Conservation (phyloP, 805 yeast species). For the Candida methanosorbosa region DNA sequence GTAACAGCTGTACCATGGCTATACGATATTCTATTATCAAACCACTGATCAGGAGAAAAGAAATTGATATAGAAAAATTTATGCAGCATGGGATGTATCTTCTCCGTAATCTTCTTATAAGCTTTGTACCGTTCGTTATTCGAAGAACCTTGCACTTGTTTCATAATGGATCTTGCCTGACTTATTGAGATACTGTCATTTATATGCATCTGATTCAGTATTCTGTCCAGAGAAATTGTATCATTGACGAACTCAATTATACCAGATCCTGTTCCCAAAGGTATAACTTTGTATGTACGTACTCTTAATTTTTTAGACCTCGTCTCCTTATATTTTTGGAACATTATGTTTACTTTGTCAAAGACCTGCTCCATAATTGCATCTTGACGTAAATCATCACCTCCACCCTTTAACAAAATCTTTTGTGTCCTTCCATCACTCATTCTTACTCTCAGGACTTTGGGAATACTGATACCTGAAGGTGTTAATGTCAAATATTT, state of each 20-base stretch:
- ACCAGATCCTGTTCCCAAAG: slow-evolving; percentile 83
- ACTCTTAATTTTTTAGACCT: slow-evolving; percentile 50
- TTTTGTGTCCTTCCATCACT: slow-evolving; percentile 52
- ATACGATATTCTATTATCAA: slow-evolving; percentile 51
- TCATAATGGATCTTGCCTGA: slow-evolving; percentile 60
- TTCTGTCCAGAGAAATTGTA: slow-evolving; percentile 63
- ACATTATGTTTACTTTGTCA: slow-evolving; percentile 66
- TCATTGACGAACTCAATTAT: slow-evolving; percentile 82
- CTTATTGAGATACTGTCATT: slow-evolving; percentile 39
- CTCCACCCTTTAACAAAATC: slow-evolving; percentile 71
- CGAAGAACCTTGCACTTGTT: slow-evolving; percentile 39
- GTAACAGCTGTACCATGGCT: slow-evolving; percentile 74
- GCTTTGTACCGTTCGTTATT: slow-evolving; percentile 32
- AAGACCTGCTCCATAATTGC: slow-evolving; percentile 98
- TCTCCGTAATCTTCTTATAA: slow-evolving; percentile 37
- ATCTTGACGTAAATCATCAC: slow-evolving; percentile 92
- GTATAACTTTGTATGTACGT: slow-evolving; percentile 83
- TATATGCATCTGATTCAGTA: slow-evolving; percentile 56
- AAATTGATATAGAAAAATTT: slow-evolving; percentile 64
- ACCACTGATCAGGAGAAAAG: slow-evolving; percentile 67
- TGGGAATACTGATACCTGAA: slow-evolving; percentile 85
- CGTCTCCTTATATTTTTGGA: slow-evolving; percentile 47
- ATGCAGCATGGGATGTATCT: slow-evolving; percentile 60
- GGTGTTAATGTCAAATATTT: slow-evolving; percentile 50
- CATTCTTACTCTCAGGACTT: slow-evolving; percentile 49